Conservation (phyloP, 495 filamentous ascomycete genomes). For the Geoglossum glabrum region DNA sequence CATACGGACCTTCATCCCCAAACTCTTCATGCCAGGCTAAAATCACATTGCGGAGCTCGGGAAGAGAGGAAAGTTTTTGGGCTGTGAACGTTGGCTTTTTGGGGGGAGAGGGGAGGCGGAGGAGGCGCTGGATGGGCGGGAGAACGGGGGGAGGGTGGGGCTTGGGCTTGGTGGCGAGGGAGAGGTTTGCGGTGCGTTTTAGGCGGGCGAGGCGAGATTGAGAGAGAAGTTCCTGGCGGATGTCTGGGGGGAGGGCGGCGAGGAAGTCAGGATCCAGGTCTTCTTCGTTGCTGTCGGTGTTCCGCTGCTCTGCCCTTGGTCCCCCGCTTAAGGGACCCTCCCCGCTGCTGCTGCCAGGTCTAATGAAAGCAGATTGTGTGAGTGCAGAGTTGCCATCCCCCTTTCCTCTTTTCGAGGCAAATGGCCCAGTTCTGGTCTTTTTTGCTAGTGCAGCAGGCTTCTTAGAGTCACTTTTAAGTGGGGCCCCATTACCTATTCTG, state of each 20-base stretch:
- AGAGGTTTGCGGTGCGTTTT: slow-evolving; percentile 22
- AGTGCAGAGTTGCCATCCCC: slow-evolving; percentile 28
- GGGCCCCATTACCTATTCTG: slow-evolving; percentile 26
- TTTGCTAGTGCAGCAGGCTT: slow-evolving; percentile 37
- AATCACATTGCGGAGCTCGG: slow-evolving; percentile 41
- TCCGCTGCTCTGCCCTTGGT: slow-evolving; percentile 1
- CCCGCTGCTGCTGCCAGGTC: slow-evolving; percentile 11
- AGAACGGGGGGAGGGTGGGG: slow-evolving; percentile 4
- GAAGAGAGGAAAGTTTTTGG: slow-evolving; percentile 29
- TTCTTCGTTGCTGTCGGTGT: slow-evolving; percentile 13
- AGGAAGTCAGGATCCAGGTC: slow-evolving; percentile 53
- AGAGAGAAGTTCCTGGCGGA: slow-evolving; percentile 54
- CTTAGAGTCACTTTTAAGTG: slow-evolving; percentile 21
- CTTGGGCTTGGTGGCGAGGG: slow-evolving; percentile 11
- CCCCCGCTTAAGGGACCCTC: neutral
- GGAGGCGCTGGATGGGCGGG: slow-evolving; percentile 18
- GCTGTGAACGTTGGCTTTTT: slow-evolving; percentile 44
- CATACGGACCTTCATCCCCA: slow-evolving; percentile 46
- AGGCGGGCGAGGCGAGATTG: slow-evolving; percentile 43
- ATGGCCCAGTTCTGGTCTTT: slow-evolving; percentile 29
- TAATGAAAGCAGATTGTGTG: slow-evolving; percentile 45
- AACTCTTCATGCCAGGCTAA: slow-evolving; percentile 48
- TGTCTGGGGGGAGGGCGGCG: slow-evolving; percentile 59
- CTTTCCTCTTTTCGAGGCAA: slow-evolving; percentile 24
- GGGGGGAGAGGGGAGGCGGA: slow-evolving; percentile 30